A percentile compares a stretch with the other conserved stretches of the same genome.
Conservation (phyloP, 2,329 filamentous ascomycete genomes). For the Pseudogymnoascus sp. region DNA sequence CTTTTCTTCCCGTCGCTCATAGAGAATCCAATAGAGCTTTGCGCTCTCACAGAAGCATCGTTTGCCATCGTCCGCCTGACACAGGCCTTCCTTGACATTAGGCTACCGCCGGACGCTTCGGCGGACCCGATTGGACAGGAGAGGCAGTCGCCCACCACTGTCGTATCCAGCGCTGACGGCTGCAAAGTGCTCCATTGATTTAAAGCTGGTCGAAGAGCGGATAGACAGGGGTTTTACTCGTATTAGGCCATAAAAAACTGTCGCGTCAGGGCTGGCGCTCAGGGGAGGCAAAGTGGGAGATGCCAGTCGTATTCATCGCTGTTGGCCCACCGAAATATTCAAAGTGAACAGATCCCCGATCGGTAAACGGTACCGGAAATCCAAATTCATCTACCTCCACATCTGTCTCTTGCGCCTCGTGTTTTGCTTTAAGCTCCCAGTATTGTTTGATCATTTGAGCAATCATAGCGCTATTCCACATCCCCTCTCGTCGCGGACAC, state of each 20-base stretch:
- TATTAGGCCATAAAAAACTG: background rate
- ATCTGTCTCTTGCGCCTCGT: constrained; percentile 10
- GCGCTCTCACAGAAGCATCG: constrained; percentile 24
- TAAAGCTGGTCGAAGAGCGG: background rate
- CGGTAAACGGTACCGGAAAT: constrained; percentile 13
- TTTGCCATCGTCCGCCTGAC: constrained; percentile 22
- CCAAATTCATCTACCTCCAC: constrained; percentile 15
- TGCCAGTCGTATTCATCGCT: constrained; percentile 14
- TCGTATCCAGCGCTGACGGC: constrained; percentile 11
- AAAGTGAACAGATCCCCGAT: constrained; percentile 14
- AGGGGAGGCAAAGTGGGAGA: constrained; percentile 11
- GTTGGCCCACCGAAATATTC: constrained; percentile 15
- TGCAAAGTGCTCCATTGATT: background rate
- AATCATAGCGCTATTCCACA: constrained; percentile 14
- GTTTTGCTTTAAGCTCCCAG: constrained; percentile 15
- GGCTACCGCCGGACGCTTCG: constrained; percentile 7
- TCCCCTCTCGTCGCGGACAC: constrained; percentile 16
- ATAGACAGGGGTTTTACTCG: background rate
- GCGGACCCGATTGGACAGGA: constrained; percentile 9
- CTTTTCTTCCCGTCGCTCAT: background rate
- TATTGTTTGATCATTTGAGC: constrained; percentile 16
- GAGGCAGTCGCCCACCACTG: constrained; percentile 10
- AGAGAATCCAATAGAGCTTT: constrained; percentile 18
- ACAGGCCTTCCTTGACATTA: constrained; percentile 16
- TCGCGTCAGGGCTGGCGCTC: background rate